Percentiles rank a stretch among this genome's conserved stretches.
phyloP scores from a whole-genome alignment of 352 stramenopile species.

The Pythium sukuiense region DNA sequence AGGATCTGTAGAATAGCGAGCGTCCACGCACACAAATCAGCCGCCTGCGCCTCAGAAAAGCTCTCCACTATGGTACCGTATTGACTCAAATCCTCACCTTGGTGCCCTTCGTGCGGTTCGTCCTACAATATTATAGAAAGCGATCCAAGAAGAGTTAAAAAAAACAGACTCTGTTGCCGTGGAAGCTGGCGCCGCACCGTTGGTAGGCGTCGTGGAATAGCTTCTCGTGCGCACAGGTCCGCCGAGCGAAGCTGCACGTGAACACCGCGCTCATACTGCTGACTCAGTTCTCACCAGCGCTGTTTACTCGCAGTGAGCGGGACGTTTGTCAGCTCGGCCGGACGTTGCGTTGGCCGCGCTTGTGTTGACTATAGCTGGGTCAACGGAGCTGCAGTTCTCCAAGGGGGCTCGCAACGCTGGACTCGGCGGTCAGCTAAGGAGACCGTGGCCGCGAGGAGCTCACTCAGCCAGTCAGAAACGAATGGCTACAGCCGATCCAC shows the following conservation, averaged over 20 bases:
- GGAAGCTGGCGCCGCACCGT: neutral
- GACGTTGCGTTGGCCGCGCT: neutral
- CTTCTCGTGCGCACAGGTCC: constrained; percentile 8
- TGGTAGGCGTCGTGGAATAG: constrained; percentile 21
- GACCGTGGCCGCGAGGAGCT: neutral
- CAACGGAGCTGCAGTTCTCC: neutral
- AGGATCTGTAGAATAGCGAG: constrained; percentile 6
- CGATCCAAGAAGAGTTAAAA: neutral
- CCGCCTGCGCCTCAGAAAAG: too few relatives aligned
- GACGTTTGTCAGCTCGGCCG: neutral
- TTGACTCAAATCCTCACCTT: constrained; percentile 21
- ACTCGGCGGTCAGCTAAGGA: neutral
- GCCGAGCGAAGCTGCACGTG: constrained; percentile 10
- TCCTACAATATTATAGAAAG: neutral
- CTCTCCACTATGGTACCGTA: too few relatives aligned
- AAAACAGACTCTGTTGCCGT: neutral
- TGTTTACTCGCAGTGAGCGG: neutral
- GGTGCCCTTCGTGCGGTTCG: constrained; percentile 20
- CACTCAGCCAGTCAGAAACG: neutral
- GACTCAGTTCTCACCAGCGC: too few relatives aligned
- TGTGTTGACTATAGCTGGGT: neutral
- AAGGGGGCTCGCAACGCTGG: too few relatives aligned
- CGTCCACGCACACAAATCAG: neutral
- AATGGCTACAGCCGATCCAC: neutral
- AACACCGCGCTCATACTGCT: neutral